Percentiles rank a stretch among this genome's conserved stretches.
Evolutionary conservation across 2,329 filamentous ascomycete species (phyloP).

Genomic region (Claviceps capensis): DNA sequence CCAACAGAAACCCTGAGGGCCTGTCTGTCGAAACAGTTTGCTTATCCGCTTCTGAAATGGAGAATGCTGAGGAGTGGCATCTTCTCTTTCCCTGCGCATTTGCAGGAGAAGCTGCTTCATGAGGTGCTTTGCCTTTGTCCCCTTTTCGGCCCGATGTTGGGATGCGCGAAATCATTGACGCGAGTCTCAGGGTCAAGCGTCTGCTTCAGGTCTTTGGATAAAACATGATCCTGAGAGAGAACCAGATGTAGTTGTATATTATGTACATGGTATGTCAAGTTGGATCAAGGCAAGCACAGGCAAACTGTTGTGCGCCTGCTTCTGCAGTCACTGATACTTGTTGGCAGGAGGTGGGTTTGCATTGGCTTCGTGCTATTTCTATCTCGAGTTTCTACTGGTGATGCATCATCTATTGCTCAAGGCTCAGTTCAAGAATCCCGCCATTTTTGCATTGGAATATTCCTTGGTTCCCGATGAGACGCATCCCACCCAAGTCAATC

Average conservation of each 20-base stretch:
- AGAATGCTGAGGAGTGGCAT: constrained; percentile 63
- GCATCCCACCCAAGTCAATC: constrained; percentile 60
- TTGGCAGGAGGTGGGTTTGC: constrained; percentile 60
- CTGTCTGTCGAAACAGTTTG: constrained; percentile 64
- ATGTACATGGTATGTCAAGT: constrained; percentile 50
- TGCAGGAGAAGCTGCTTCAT: constrained; percentile 34
- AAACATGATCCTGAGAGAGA: constrained; percentile 42
- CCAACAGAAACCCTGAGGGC: constrained; percentile 55
- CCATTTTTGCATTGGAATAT: constrained; percentile 69
- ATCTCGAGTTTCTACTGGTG: constrained; percentile 67
- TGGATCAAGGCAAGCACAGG: background rate
- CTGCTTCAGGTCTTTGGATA: constrained; percentile 55
- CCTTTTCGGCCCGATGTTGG: background rate
- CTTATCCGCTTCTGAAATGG: constrained; percentile 61
- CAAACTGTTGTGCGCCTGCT: background rate
- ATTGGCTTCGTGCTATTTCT: constrained; percentile 74
- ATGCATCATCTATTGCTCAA: constrained; percentile 54
- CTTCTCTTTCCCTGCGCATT: constrained; percentile 46
- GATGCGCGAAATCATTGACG: background rate
- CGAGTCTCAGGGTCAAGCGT: constrained; percentile 21
- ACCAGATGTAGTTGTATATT: constrained; percentile 70
- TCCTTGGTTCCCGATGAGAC: constrained; percentile 61
- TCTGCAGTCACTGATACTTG: background rate
- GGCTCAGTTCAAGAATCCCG: constrained; percentile 58
- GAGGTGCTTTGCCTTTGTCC: constrained; percentile 11